Evolutionary conservation across 2,329 filamentous ascomycete species (phyloP), one percentile per base, ranked within the genome.

Genomic region (Trichoderma pleuroti): DNA sequence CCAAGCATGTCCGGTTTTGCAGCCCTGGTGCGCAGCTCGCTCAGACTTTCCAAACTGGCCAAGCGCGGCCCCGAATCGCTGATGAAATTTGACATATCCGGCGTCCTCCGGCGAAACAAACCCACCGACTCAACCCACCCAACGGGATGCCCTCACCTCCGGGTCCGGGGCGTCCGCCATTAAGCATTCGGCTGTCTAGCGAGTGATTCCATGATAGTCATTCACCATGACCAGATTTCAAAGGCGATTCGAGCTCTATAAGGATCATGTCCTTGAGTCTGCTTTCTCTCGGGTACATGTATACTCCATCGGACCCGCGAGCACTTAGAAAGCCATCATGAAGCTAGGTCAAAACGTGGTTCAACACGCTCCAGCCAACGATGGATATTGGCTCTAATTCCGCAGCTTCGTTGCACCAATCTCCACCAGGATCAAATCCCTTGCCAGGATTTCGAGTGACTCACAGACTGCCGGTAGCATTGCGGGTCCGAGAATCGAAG

Each of bases 11-110:
- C 39, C 36, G 16, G 4, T 30, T 42, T 16, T 68, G 24, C 39
- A 49, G 10, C 18, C 56, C 36, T 68, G n/a, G n/a, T 11, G 66
- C 30, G 9, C 12, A 68, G 39, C 66, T 68, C 66, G 56, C 66
- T 68, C 66, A 68, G 66, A 61, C 36, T 52, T 68, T 68, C 66
- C 66, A 60, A 68, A 36, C 66, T 61, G 10, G 66, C 66, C 56
- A 68, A 68, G 66, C 66, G 66, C 28, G 66, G 26, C 39, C 56
- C 24, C 63, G n/a, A 14, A 11, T 36, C 46, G 30, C 39, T n/a
- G 36, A 36, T 52, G 12, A 21, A 61, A 39, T 24, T 14, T 24
- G 24, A 24, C 34, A 39, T 24, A 28, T 42, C 56, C 52, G 54
- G 52, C 34, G 14, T 57, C 54, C 30, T 46, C 56, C 54, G 32